These are phyloP conservation scores for Elsinoe perseae DNA, from an alignment of 2,329 filamentous ascomycete genomes.

Conservation along the genomic window DNA sequence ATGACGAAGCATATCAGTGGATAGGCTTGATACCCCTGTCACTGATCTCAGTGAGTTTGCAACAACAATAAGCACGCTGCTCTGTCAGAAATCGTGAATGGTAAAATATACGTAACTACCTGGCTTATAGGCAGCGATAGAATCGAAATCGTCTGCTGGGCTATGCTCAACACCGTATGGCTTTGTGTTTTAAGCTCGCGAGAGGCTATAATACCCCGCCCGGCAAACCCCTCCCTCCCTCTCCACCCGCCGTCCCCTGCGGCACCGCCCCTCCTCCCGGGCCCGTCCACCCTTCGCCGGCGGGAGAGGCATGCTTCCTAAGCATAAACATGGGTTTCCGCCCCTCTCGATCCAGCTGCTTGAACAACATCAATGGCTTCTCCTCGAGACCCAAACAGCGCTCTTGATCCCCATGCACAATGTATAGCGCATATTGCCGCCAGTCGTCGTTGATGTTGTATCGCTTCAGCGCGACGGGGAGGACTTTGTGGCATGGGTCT, in stretches of 20 bases:
- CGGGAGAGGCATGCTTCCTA: slow-evolving; percentile 53
- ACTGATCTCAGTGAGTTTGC: no score
- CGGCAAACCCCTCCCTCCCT: slow-evolving; percentile 17
- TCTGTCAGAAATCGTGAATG: no score
- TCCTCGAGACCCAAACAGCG: slow-evolving; percentile 86
- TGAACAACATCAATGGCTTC: slow-evolving; percentile 91
- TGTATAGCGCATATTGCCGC: slow-evolving; percentile 95
- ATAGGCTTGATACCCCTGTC: no score
- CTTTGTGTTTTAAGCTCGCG: no score
- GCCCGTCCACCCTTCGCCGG: slow-evolving; percentile 35
- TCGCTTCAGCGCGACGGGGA: slow-evolving; percentile 90
- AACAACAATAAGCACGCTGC: no score
- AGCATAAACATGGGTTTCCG: slow-evolving; percentile 99
- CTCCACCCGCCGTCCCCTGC: slow-evolving; percentile 3
- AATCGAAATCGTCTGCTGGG: no score
- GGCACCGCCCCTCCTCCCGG: slow-evolving; percentile 3
- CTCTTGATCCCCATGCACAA: slow-evolving; percentile 98
- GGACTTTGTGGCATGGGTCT: slow-evolving; percentile 93
- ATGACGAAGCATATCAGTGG: no score
- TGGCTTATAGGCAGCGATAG: no score
- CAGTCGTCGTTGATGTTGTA: slow-evolving; percentile 98
- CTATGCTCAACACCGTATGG: no score
- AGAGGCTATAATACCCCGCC: slow-evolving; percentile 21
- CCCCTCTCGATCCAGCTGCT: slow-evolving; percentile 92
- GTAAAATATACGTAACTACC: no score